Evolutionary conservation across 2,329 filamentous ascomycete genomes (phyloP).

Genomic region (Trichoderma atrobrunneum): DNA sequence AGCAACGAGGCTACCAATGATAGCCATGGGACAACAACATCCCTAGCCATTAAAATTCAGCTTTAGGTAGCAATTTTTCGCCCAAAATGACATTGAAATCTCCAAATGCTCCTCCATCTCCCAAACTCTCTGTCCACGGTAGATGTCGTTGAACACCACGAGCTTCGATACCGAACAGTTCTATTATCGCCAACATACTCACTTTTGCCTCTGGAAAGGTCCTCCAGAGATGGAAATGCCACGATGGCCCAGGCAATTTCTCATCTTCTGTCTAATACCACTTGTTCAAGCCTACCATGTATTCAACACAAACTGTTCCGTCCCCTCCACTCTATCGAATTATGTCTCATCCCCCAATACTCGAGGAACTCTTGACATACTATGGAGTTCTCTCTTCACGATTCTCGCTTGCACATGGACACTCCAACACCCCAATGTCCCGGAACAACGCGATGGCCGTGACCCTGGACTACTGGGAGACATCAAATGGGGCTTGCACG

Average conservation of each 20-base stretch:
- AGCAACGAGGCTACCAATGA: not conserved
- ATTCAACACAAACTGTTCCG: not conserved
- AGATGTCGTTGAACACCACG: no score
- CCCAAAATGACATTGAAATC: not conserved
- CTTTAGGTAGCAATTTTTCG: not conserved
- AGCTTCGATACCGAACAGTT: no score
- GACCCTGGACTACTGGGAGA: no score
- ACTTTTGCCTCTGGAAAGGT: no score
- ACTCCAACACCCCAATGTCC: not conserved
- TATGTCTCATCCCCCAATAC: not conserved
- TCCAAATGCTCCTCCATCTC: not conserved
- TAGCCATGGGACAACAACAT: not conserved
- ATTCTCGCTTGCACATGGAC: not conserved
- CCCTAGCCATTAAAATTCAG: not conserved
- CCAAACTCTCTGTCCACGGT: not conserved
- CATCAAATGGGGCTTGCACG: no score
- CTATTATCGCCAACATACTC: no score
- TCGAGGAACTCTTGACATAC: not conserved
- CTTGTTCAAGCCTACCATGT: not conserved
- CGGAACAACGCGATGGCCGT: not conserved
- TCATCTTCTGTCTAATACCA: not conserved
- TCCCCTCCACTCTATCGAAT: not conserved
- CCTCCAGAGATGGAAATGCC: not conserved
- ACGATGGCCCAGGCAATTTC: fast-evolving
- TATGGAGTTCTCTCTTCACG: not conserved